Evolutionary conservation across 805 yeast species (phyloP).

Genomic region (Candida xiaguanensis): DNA sequence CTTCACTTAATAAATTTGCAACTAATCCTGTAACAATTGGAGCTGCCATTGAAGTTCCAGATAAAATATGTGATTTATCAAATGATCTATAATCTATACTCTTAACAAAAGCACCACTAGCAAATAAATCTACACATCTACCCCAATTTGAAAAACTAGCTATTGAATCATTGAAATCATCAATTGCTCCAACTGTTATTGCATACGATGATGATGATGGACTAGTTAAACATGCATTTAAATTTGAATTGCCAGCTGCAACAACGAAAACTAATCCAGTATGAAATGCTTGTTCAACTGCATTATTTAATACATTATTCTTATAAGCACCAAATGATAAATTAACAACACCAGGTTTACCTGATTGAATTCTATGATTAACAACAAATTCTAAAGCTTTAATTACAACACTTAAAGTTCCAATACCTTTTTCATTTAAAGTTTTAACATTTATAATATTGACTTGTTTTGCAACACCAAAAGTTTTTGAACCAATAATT

Average conservation of each 20-base stretch:
- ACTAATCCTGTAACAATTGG: constrained; percentile 67
- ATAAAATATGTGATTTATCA: constrained; percentile 31
- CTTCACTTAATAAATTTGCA: constrained; percentile 52
- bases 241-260: constrained; percentile 84
- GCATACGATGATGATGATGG: constrained; percentile 77
- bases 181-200: constrained; percentile 84
- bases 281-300: constrained; percentile 68
- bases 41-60: constrained; percentile 82
- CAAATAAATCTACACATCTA: constrained; percentile 76
- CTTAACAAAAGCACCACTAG: constrained; percentile 70
- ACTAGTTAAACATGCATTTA: constrained; percentile 77
- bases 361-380: constrained; percentile 44
- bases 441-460: constrained; percentile 71
- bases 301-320: constrained; percentile 65
- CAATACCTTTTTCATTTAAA: constrained; percentile 62
- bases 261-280: constrained; percentile 69
- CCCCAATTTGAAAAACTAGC: constrained; percentile 91
- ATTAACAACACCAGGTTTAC: constrained; percentile 59
- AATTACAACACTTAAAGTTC: constrained; percentile 61
- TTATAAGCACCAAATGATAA: constrained; percentile 74
- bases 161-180: constrained; percentile 63
- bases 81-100: constrained; percentile 44
- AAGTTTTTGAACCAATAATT: constrained; percentile 45
- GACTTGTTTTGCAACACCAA: constrained; percentile 53
- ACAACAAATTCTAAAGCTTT: constrained; percentile 66